phyloP scores from a whole-genome alignment of 768 basidiomycete species.

The Boletus rufocinnamomeus region DNA sequence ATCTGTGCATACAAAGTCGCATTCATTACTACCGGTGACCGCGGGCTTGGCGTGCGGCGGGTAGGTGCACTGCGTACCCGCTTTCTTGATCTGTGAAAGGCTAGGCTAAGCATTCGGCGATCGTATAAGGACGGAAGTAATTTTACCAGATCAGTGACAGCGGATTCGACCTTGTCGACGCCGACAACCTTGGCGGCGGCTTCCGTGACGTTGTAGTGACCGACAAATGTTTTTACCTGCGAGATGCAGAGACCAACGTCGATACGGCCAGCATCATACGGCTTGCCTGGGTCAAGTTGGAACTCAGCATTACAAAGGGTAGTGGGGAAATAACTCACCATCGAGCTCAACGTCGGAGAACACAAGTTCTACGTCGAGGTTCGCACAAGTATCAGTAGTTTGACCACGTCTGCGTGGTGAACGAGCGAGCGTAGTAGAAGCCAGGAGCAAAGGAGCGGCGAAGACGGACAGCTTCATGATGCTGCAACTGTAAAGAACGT shows the following conservation, averaged over 20 bases:
- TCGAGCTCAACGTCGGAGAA: conserved; percentile 17
- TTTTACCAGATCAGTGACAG: conserved; percentile 28
- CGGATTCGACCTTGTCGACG: conserved; percentile 20
- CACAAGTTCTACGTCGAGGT: conserved; percentile 17
- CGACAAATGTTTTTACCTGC: conserved; percentile 26
- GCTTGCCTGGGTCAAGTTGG: conserved; percentile 14
- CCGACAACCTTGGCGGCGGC: conserved; percentile 28
- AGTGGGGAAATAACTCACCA: conserved; percentile 4
- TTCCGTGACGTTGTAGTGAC: conserved; percentile 25
- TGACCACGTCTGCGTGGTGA: conserved; percentile 10
- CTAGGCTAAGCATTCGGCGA: neutral
- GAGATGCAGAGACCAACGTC: conserved; percentile 34
- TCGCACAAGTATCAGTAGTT: conserved; percentile 18
- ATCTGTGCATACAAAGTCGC: conserved; percentile 33
- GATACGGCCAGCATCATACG: conserved; percentile 29
- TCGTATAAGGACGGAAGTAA: neutral
- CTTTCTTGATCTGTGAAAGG: conserved; percentile 26
- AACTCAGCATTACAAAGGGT: too few relatives aligned
- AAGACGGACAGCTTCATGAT: conserved; percentile 21
- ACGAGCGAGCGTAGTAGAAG: conserved; percentile 19
- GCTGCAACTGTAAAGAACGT: neutral
- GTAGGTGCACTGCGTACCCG: conserved; percentile 32
- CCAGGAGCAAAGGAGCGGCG: conserved; percentile 22
- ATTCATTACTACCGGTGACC: conserved; percentile 23
- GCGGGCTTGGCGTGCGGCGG: conserved; percentile 32